A percentile compares a stretch with the other conserved stretches of the same genome.
Conservation (phyloP, 179 eudicot genomes). For the Nepenthes alata region DNA sequence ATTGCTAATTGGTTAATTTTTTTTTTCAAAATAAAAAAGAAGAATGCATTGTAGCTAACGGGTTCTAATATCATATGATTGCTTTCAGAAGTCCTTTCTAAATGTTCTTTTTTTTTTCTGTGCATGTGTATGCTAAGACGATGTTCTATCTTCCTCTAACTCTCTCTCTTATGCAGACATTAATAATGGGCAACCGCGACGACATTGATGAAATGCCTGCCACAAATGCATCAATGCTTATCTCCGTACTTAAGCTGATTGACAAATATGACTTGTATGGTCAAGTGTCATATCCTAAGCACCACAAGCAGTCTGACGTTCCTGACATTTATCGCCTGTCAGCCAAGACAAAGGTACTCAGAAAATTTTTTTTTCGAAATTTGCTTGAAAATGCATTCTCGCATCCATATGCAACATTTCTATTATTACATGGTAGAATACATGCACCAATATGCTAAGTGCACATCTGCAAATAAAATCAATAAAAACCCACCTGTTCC, state of each 20-base stretch:
- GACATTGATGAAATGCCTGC: conserved; percentile 65
- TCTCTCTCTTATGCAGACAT: conserved; percentile 21
- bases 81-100: neutral
- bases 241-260: conserved; percentile 54
- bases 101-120: neutral
- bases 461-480: no score
- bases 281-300: conserved; percentile 78
- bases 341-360: conserved; percentile 60
- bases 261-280: conserved; percentile 74
- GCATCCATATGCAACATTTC: neutral
- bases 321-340: conserved; percentile 71
- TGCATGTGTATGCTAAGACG: neutral
- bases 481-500: no score
- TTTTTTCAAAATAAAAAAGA: no score
- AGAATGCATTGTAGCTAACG: no score
- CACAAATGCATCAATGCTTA: conserved; percentile 47
- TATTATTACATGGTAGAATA: neutral
- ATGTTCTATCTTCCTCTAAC: neutral
- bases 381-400: neutral
- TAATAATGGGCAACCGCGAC: conserved; percentile 73
- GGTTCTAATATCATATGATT: neutral
- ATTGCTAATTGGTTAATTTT: no score
- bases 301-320: conserved; percentile 67
- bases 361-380: neutral
- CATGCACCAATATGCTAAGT: no score